Percentiles rank a stretch among this genome's conserved stretches.
These are phyloP conservation scores for Populus hybrid DNA, from an alignment of 441 rosid genomes.

Conservation along the genomic window DNA sequence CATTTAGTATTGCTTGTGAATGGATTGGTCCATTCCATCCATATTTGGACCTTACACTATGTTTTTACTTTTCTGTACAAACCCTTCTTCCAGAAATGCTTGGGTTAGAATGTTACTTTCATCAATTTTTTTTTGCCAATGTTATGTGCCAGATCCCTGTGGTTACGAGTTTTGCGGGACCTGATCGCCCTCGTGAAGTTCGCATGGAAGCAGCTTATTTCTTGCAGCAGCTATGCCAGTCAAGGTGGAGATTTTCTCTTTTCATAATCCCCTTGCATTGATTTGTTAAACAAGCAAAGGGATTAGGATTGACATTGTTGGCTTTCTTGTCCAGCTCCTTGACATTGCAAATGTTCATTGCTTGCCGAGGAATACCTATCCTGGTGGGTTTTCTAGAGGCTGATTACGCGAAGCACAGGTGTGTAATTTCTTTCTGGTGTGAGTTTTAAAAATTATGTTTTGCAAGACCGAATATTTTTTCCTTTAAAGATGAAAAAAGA, in stretches of 20 bases:
- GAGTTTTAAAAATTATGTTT: not conserved
- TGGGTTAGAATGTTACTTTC: not conserved
- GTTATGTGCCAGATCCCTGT: conserved; percentile 71
- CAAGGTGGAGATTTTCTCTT: conserved; percentile 54
- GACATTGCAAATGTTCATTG: conserved; percentile 97
- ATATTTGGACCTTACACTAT: not conserved
- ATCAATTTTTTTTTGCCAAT: conserved; percentile 16
- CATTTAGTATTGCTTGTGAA: not conserved
- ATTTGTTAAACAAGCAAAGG: conserved; percentile 14
- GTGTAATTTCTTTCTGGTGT: conserved; percentile 7
- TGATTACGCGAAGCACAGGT: conserved; percentile 96
- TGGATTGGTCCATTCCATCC: not conserved
- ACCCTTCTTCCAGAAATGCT: not conserved
- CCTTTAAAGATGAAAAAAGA: not conserved
- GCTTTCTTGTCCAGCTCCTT: conserved; percentile 58
- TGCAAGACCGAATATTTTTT: not conserved
- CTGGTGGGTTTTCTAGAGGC: conserved; percentile 94
- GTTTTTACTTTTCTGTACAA: not conserved
- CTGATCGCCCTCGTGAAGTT: conserved; percentile 83
- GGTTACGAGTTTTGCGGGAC: conserved; percentile 68
- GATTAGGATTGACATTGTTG: conserved; percentile 26
- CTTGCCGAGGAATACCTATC: conserved; percentile 92
- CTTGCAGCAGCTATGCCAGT: conserved; percentile 95
- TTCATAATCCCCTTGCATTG: conserved; percentile 7
- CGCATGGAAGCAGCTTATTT: conserved; percentile 94